These are phyloP conservation scores for Arabis alpina DNA, from an alignment of 345 rosid species.

Conservation along the genomic window DNA sequence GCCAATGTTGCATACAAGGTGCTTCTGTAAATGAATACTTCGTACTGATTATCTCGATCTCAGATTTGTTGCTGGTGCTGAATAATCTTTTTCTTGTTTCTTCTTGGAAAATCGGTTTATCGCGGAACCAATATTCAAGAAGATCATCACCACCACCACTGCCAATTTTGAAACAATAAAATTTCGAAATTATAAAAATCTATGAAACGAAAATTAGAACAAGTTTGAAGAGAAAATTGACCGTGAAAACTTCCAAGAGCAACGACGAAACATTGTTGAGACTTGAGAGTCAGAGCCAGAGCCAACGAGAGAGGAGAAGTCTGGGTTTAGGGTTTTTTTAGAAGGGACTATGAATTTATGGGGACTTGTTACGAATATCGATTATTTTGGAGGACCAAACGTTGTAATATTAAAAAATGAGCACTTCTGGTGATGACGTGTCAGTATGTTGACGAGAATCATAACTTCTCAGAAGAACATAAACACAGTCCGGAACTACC, in stretches of 20 bases:
- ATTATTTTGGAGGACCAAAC: neutral
- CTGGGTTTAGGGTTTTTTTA: neutral
- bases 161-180: neutral
- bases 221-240: neutral
- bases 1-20: slow-evolving; percentile 49
- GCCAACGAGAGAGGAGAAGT: neutral
- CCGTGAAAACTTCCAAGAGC: neutral
- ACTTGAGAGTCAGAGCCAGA: too few relatives aligned
- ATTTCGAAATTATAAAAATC: neutral
- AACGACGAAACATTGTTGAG: neutral
- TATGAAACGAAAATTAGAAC: neutral
- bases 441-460: neutral
- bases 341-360: neutral
- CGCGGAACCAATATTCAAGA: too few relatives aligned
- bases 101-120: too few relatives aligned
- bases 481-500: neutral
- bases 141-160: too few relatives aligned
- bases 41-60: neutral
- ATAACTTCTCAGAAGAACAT: neutral
- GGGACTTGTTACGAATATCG: neutral
- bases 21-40: neutral
- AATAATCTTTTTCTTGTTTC: neutral
- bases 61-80: neutral
- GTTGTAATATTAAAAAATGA: neutral
- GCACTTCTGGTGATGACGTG: neutral